phyloP scores from a whole-genome alignment of 495 filamentous ascomycete species.

The Penicillium chermesinum region DNA sequence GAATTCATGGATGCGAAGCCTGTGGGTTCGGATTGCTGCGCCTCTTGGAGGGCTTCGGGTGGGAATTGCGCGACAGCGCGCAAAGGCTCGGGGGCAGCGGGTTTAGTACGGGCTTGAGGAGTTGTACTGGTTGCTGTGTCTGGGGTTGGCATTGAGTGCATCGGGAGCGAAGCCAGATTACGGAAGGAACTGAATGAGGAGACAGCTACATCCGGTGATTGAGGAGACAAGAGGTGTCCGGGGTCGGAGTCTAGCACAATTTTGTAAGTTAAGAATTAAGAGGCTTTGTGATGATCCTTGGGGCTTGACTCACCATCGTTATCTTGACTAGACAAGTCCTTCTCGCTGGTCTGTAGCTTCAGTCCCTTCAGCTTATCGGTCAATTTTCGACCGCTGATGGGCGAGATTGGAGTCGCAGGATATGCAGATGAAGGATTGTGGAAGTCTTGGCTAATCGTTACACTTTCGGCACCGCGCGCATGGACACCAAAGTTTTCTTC shows the following conservation, averaged over 20 bases:
- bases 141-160: constrained; percentile 24
- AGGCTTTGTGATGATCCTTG: background rate
- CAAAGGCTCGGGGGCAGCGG: constrained; percentile 9
- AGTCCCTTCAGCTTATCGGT: constrained; percentile 72
- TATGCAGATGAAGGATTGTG: constrained; percentile 11
- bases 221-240: constrained; percentile 52
- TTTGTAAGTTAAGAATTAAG: constrained; percentile 1
- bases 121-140: constrained; percentile 24
- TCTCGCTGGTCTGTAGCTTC: constrained; percentile 65
- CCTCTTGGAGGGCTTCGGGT: constrained; percentile 36
- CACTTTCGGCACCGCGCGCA: constrained; percentile 14
- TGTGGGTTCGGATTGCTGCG: constrained; percentile 30
- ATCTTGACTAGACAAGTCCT: constrained; percentile 43
- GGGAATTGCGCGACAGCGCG: constrained; percentile 37
- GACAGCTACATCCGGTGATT: constrained; percentile 59
- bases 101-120: constrained; percentile 9
- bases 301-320: constrained; percentile 37
- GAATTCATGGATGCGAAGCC: constrained; percentile 36
- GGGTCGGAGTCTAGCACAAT: background rate
- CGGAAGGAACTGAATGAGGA: constrained; percentile 58
- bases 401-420: constrained; percentile 52
- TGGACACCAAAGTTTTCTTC: constrained; percentile 68
- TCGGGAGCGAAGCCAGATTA: constrained; percentile 20
- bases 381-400: constrained; percentile 55
- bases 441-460: constrained; percentile 14